Evolutionary conservation across 768 basidiomycete species (phyloP).

Genomic region (Pisolithus orientalis): DNA sequence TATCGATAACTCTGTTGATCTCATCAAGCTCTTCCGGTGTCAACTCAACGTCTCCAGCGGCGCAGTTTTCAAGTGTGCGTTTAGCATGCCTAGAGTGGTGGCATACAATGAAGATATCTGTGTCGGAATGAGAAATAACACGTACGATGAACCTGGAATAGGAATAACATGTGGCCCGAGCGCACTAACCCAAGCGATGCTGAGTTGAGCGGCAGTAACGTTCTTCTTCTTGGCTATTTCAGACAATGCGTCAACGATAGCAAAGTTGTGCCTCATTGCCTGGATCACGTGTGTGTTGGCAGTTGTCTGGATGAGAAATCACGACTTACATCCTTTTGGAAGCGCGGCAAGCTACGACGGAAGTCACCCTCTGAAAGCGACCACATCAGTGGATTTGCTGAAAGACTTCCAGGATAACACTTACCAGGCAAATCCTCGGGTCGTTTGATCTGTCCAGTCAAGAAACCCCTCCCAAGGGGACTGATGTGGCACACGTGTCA

Average conservation of each 20-base stretch:
- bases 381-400: conserved; percentile 6
- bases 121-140: neutral
- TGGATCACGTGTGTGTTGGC: conserved; percentile 9
- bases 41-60: conserved; percentile 38
- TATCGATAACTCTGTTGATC: conserved; percentile 33
- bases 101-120: neutral
- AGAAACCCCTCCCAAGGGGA: conserved; percentile 48
- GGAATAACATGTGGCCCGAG: conserved; percentile 41
- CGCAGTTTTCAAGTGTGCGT: conserved; percentile 41
- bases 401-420: neutral
- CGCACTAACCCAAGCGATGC: conserved; percentile 38
- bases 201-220: conserved; percentile 38
- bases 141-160: conserved; percentile 43
- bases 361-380: conserved; percentile 32
- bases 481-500: conserved; percentile 22
- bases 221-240: conserved; percentile 37
- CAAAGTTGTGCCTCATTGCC: conserved; percentile 37
- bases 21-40: conserved; percentile 34
- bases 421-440: conserved; percentile 28
- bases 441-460: conserved; percentile 44
- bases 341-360: conserved; percentile 34
- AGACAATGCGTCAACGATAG: conserved; percentile 36
- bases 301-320: neutral
- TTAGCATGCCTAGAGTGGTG: conserved; percentile 20
- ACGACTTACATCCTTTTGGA: conserved; percentile 35